phyloP scores from a whole-genome alignment of 73 alveolate genomes.

The Stentor coeruleus region DNA sequence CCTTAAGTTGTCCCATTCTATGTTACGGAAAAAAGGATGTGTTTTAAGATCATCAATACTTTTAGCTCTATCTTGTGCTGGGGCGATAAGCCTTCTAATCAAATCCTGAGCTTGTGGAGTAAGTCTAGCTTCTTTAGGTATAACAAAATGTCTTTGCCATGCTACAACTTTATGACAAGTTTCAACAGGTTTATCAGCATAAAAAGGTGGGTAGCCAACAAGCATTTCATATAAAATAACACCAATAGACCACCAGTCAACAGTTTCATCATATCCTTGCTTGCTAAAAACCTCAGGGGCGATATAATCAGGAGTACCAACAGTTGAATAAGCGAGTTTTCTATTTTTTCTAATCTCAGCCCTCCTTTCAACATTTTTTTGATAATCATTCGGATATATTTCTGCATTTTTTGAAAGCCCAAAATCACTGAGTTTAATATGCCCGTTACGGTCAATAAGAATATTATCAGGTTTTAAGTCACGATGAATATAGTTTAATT shows the following conservation, averaged over 20 bases:
- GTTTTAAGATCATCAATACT: constrained; percentile 70
- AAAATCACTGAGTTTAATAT: constrained; percentile 78
- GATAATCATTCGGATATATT: too few species aligned
- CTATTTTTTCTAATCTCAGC: too few species aligned
- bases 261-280: constrained; percentile 35
- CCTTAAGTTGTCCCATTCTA: constrained; percentile 70
- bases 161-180: background rate
- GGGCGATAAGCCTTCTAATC: constrained; percentile 46
- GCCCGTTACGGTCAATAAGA: constrained; percentile 75
- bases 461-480: constrained; percentile 91
- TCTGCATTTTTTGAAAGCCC: constrained; percentile 75
- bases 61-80: too few species aligned
- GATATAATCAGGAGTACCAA: constrained; percentile 58
- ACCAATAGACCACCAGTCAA: constrained; percentile 61
- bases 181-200: constrained; percentile 49
- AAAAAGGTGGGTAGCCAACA: constrained; percentile 63
- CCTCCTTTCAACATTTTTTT: too few species aligned
- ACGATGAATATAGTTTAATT: constrained; percentile 66
- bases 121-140: constrained; percentile 55
- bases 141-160: constrained; percentile 49
- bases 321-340: constrained; percentile 55
- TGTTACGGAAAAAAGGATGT: constrained; percentile 72
- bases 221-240: constrained; percentile 65
- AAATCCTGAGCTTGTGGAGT: constrained; percentile 51
- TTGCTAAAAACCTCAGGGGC: constrained; percentile 61